These are phyloP conservation scores for Chionographis japonica DNA, from an alignment of 106 monocot genomes.

Conservation along the genomic window DNA sequence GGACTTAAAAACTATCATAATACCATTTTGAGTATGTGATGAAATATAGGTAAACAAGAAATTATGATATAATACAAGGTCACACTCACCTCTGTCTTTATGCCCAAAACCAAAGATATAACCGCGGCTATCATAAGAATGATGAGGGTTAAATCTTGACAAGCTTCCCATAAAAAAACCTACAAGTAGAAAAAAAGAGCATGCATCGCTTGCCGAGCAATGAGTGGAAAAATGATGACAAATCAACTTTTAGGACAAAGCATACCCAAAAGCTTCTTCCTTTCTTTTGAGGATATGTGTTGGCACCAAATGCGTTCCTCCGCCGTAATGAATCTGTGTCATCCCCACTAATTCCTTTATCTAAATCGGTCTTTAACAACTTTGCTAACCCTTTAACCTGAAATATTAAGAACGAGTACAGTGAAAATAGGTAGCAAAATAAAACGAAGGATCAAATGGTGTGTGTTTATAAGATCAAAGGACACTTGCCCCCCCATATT, in stretches of 20 bases:
- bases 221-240: not conserved
- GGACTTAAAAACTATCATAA: too few species aligned
- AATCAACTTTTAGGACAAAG: slow-evolving; percentile 7
- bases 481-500: slow-evolving; percentile 66
- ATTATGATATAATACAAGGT: not conserved
- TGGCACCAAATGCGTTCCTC: slow-evolving; percentile 67
- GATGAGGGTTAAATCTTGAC: slow-evolving; percentile 57
- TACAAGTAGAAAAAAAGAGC: slow-evolving; percentile 1
- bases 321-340: slow-evolving; percentile 57
- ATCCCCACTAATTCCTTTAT: slow-evolving; percentile 67
- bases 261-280: slow-evolving; percentile 82
- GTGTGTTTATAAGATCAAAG: not conserved
- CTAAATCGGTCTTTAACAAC: slow-evolving; percentile 59
- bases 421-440: too few species aligned
- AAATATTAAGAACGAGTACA: not conserved
- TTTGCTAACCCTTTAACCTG: slow-evolving; percentile 58
- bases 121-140: slow-evolving; percentile 63
- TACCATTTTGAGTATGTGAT: too few species aligned
- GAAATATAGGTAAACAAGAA: not conserved
- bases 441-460: too few species aligned
- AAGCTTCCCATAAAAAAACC: slow-evolving; percentile 56
- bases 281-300: slow-evolving; percentile 89
- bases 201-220: too few species aligned
- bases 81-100: slow-evolving; percentile 44
- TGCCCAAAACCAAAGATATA: slow-evolving; percentile 46